phyloP scores from a whole-genome alignment of 2,329 filamentous ascomycete genomes.

The Aspergillus japonicus region DNA sequence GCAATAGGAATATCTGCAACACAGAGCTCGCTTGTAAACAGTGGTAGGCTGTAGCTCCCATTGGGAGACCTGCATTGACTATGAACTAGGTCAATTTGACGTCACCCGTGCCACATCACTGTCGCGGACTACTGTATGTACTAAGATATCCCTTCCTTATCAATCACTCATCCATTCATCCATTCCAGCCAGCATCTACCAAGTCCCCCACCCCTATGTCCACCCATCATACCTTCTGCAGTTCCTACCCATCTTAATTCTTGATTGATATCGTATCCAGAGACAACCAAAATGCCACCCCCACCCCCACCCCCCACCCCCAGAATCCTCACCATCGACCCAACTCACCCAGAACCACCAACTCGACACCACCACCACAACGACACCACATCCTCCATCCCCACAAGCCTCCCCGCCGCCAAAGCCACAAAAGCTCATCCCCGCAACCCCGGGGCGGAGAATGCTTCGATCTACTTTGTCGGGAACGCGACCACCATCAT shows the following conservation, averaged over 20 bases:
- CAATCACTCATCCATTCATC: no score
- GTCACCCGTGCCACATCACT: not conserved
- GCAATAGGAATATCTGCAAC: no score
- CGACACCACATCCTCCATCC: conserved; percentile 25
- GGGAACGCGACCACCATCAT: conserved; percentile 43
- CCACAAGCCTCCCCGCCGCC: conserved; percentile 42
- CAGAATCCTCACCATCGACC: conserved; percentile 32
- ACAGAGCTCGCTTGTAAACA: no score
- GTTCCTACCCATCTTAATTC: not conserved
- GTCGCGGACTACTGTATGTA: no score
- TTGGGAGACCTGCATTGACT: no score
- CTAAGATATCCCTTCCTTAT: no score
- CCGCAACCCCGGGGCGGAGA: conserved; percentile 28
- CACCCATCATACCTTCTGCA: not conserved
- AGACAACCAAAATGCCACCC: no score
- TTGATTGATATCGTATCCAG: not conserved
- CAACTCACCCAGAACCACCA: conserved; percentile 36
- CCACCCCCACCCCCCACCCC: not conserved
- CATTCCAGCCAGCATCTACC: no score
- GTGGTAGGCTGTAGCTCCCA: no score
- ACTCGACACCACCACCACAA: conserved; percentile 32
- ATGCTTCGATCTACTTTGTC: conserved; percentile 41
- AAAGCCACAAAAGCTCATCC: conserved; percentile 49
- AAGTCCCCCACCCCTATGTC: no score
- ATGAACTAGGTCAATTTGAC: not conserved